These are phyloP conservation scores for Pestalotiopsis sp. DNA, from an alignment of 2,329 filamentous ascomycete species.

Conservation along the genomic window DNA sequence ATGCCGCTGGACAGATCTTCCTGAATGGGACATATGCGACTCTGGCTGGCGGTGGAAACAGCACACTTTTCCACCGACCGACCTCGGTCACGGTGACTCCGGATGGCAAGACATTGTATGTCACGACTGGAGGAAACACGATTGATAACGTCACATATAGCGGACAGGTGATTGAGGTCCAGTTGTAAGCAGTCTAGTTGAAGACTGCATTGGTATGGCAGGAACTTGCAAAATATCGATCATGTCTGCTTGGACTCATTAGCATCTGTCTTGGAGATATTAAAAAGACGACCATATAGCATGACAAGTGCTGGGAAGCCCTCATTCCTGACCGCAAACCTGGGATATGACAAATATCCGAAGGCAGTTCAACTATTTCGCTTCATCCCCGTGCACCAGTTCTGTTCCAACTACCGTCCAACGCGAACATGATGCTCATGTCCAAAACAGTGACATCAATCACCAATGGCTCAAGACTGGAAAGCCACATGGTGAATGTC, in stretches of 20 bases:
- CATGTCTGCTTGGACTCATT: too few species aligned
- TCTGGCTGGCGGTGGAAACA: slow-evolving; percentile 4
- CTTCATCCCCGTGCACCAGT: too few species aligned
- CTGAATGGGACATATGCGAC: neutral
- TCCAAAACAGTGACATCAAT: neutral
- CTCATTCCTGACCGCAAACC: too few species aligned
- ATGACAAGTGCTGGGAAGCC: too few species aligned
- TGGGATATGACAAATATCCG: too few species aligned
- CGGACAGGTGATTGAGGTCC: slow-evolving; percentile 8
- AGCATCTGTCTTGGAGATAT: too few species aligned
- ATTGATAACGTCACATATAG: neutral
- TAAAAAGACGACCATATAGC: too few species aligned
- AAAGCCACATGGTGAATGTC: too few species aligned
- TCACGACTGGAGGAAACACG: slow-evolving; percentile 6
- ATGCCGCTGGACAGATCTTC: neutral
- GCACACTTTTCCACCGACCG: neutral
- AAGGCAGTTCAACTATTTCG: too few species aligned
- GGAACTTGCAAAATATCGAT: too few species aligned
- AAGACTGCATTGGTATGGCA: neutral
- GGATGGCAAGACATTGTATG: neutral
- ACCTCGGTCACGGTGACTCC: neutral
- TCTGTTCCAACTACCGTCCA: too few species aligned
- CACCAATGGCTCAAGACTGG: neutral
- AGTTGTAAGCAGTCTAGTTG: neutral
- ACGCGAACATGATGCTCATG: too few species aligned